Base-by-base conservation (phyloP, 129 eudicot species). In the Artemisia annua region DNA sequence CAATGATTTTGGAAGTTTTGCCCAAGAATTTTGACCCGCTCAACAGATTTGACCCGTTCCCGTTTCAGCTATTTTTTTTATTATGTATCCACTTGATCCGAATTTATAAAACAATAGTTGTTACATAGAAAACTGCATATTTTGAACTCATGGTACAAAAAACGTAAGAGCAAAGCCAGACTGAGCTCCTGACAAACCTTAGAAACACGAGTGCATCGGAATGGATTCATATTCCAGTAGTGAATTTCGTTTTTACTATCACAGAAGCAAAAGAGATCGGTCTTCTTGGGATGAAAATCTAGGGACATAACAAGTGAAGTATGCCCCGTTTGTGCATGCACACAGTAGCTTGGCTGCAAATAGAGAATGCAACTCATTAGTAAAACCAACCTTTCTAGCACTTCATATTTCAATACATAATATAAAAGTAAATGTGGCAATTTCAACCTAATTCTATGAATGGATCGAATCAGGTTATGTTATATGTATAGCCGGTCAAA, bases 251-350 rank as follows among this genome's bases (percentile, higher is more conserved):
- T 87, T 77, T 78, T 78, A 69, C 91, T 85, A 52, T 91, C 97
- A 44, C 95, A 85, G 82, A 91, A 91, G 75, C 97, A 91, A 61
- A 91, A 85, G 15, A 91, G 85, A 57, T 83, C 97, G 44, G 77
- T 85, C 83, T 84, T 91, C 84, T 91, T 91, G 22, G 97, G 97
- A 85, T 91, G 87, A 82, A 91, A 91, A 80, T 91, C 97, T 16
- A 91, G 83, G 78, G 97, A 91, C 82, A 91, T 82, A 77, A 91
- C 82, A 74, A 82, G 97, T 49, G 88, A 78, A 62, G 83, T 30
- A 77, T 86, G 89, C 22, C 89, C 80, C 0, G 90, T 86, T 75
- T 84, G 85, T 69, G 91, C 91, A 67, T 91, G 71, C 71, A 88
- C 67, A 71, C 95, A 85, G 72, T 83, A 82, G 82, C 87, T 80